phyloP scores from a whole-genome alignment of 805 yeast genomes.

The Myxozyma geophila region DNA sequence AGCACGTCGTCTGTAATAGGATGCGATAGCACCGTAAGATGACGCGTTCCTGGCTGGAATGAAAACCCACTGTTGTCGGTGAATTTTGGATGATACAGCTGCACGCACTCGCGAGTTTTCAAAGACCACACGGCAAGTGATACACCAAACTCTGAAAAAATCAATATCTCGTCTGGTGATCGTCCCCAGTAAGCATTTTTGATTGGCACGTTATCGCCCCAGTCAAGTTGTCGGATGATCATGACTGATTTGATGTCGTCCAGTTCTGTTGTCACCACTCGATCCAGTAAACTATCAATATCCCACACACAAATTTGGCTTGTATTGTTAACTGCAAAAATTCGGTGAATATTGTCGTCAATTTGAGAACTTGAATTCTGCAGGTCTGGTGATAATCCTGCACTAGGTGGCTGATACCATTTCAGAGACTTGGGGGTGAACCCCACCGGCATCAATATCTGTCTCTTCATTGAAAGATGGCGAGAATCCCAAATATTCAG shows the following conservation, averaged over 20 bases:
- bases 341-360: constrained; percentile 21
- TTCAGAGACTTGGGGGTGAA: constrained; percentile 23
- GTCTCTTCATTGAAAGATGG: constrained; percentile 22
- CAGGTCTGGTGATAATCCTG: neutral
- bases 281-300: constrained; percentile 16
- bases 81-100: constrained; percentile 28
- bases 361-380: constrained; percentile 1
- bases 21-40: constrained; percentile 30
- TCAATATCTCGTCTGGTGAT: constrained; percentile 31
- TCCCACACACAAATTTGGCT: constrained; percentile 33
- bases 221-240: constrained; percentile 24
- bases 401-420: constrained; percentile 25
- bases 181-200: constrained; percentile 30
- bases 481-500: constrained; percentile 22
- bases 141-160: constrained; percentile 33
- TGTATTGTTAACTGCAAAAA: constrained; percentile 30
- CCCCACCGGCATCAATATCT: constrained; percentile 21
- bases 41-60: constrained; percentile 29
- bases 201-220: constrained; percentile 34
- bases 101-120: constrained; percentile 16
- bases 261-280: constrained; percentile 3
- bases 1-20: constrained; percentile 31
- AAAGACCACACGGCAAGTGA: constrained; percentile 33
- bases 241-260: constrained; percentile 25
- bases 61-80: constrained; percentile 18